Conservation (phyloP, 495 filamentous ascomycete species). For the Letharia lupina region DNA sequence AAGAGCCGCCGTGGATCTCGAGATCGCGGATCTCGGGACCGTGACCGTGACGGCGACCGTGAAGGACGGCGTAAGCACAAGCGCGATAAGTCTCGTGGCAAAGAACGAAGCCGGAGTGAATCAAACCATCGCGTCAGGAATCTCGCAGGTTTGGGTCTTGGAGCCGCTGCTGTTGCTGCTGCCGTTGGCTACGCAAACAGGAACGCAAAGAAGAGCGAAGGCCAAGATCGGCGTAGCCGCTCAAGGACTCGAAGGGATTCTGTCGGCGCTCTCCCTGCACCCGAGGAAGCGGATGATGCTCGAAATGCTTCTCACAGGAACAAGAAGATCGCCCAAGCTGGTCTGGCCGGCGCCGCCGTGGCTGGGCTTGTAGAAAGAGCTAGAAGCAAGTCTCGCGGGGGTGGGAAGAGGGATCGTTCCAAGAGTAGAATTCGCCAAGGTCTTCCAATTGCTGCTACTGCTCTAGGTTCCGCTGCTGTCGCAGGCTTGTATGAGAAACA, state of each 20-base stretch:
- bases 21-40: constrained; percentile 30
- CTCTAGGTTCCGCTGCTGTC: constrained; percentile 67
- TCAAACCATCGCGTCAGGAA: constrained; percentile 50
- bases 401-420: constrained; percentile 40
- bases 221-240: constrained; percentile 59
- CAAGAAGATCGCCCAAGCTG: constrained; percentile 66
- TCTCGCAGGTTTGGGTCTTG: constrained; percentile 65
- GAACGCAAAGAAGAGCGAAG: constrained; percentile 57
- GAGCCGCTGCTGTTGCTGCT: constrained; percentile 73
- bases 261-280: constrained; percentile 33
- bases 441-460: constrained; percentile 63
- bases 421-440: constrained; percentile 53
- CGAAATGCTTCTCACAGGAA: constrained; percentile 54
- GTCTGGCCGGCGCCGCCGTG: constrained; percentile 66
- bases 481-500: constrained; percentile 74
- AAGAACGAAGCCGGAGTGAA: constrained; percentile 43
- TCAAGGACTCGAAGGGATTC: constrained; percentile 53
- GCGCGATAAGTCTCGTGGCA: constrained; percentile 28
- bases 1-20: constrained; percentile 26
- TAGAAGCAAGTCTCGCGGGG: constrained; percentile 61
- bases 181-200: constrained; percentile 68
- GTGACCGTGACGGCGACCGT: constrained; percentile 38
- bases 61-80: constrained; percentile 32
- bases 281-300: constrained; percentile 37
- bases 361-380: constrained; percentile 67